Evolutionary conservation across 768 basidiomycete species (phyloP).

Genomic region (Suillus tomentosus): DNA sequence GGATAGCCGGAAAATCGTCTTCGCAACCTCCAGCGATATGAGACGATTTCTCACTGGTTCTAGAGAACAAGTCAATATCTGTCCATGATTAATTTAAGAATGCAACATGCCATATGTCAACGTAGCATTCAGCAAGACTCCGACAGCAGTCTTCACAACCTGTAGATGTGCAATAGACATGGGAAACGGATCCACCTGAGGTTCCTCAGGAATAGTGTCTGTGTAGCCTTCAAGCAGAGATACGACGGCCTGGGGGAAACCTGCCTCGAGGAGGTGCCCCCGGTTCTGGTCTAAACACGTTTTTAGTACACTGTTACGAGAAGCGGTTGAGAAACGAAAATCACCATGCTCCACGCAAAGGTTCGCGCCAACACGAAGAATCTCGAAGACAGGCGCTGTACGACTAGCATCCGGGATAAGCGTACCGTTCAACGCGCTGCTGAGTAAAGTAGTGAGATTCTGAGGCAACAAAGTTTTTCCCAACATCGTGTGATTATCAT

Average conservation of each 20-base stretch:
- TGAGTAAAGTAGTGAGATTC: slow-evolving; percentile 62
- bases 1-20: slow-evolving; percentile 68
- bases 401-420: slow-evolving; percentile 47
- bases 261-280: slow-evolving; percentile 66
- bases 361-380: slow-evolving; percentile 80
- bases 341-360: slow-evolving; percentile 82
- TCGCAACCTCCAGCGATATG: slow-evolving; percentile 66
- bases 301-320: slow-evolving; percentile 14
- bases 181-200: slow-evolving; percentile 44
- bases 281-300: slow-evolving; percentile 68
- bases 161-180: slow-evolving; percentile 65
- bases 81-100: slow-evolving; percentile 4
- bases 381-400: slow-evolving; percentile 58
- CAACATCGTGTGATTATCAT: slow-evolving; percentile 70
- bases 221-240: slow-evolving; percentile 69
- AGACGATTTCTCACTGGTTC: slow-evolving; percentile 73
- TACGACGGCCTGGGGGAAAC: slow-evolving; percentile 67
- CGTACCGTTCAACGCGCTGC: slow-evolving; percentile 52
- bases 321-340: slow-evolving; percentile 21
- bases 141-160: slow-evolving; percentile 75
- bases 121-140: slow-evolving; percentile 76
- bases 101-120: slow-evolving; percentile 66
- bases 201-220: slow-evolving; percentile 41
- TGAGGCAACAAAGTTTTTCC: slow-evolving; percentile 68
- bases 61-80: slow-evolving; percentile 31